Base-by-base conservation (phyloP, 176 grass and related monocot genomes). In the Aegilops sharonensis region DNA sequence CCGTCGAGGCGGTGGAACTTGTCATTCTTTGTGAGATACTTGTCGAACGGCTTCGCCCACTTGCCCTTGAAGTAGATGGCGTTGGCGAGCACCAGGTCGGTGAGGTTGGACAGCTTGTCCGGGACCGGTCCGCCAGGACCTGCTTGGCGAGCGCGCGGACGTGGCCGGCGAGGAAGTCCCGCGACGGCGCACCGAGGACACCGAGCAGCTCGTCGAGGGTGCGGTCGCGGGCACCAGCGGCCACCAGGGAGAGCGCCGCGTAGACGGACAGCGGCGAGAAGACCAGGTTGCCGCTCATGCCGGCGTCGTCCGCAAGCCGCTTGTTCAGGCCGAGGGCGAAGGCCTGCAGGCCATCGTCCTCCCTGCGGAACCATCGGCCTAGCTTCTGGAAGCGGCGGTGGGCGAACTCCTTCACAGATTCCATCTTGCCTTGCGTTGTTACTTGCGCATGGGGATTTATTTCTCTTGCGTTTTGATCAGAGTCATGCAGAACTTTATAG, bases 41-140 rank as follows among this genome's bases (percentile, higher is more conserved):
- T 9, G 42, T 10, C 42, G 42, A 45, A 45, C 11, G 42, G 42
- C 11, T 80, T 14, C 43, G 5, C 36, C 87, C 75, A 84, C 24
- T 10, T 25, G 30, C 81, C 81, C 72, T 89, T 80, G 42, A 89
- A 89, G 75, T 89, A 89, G 65, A 89, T 65, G 17, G 87, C 87
- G 43, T 84, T 84, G 17, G 59, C 75, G 56, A 89, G 54, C 11
- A 89, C 68, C 1, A 84, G 9, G 65, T 23, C 62, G 1, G 75
- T 84, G 56, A 5, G 8, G 0, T 72, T 10, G 6, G 68, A 37
- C n/a, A n/a, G n/a, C n/a, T n/a, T n/a, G 17, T 57, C 54, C 5
- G 1, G 17, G 54, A 57, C 54, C 17, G 54, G 18, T 21, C 54
- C 6, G 18, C 2, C 18, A 57, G 52, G 52, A 15, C 52, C 14